Evolutionary conservation across 257 asterid species (phyloP).

Genomic region (Solanum ossicruentum): DNA sequence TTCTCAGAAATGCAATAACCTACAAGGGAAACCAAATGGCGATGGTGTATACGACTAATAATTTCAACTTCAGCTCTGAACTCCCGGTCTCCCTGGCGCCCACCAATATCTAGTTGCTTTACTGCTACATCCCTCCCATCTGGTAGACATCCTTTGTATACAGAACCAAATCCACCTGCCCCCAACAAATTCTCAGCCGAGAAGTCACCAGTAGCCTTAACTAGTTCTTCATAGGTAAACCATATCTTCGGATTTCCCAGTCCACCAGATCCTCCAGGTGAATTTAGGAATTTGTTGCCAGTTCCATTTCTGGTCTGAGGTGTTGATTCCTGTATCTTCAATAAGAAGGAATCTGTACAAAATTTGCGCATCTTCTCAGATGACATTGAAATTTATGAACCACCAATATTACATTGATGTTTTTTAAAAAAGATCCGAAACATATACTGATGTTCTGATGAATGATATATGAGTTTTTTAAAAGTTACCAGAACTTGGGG

Average conservation of each 20-base stretch:
- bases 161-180: slow-evolving; percentile 89
- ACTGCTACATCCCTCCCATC: slow-evolving; percentile 90
- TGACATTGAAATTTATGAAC: neutral
- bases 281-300: slow-evolving; percentile 17
- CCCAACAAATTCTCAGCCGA: slow-evolving; percentile 69
- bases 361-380: slow-evolving; percentile 7
- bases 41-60: slow-evolving; percentile 87
- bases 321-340: slow-evolving; percentile 36
- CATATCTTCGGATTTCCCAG: slow-evolving; percentile 59
- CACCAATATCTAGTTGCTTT: slow-evolving; percentile 67
- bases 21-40: slow-evolving; percentile 91
- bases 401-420: neutral
- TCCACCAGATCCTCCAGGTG: slow-evolving; percentile 48
- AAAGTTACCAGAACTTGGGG: slow-evolving; percentile 51
- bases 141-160: slow-evolving; percentile 61
- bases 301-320: slow-evolving; percentile 27
- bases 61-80: slow-evolving; percentile 95
- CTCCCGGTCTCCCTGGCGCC: slow-evolving; percentile 90
- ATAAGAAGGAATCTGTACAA: slow-evolving; percentile 46
- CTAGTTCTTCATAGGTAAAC: slow-evolving; percentile 67
- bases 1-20: slow-evolving; percentile 87
- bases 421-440: neutral
- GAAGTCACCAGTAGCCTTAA: slow-evolving; percentile 63
- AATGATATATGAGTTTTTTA: neutral
- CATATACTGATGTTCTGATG: neutral